Percentiles rank a stretch among this genome's conserved stretches.
phyloP scores from a whole-genome alignment of 129 eudicot genomes.

The Pittosporum tobira region DNA sequence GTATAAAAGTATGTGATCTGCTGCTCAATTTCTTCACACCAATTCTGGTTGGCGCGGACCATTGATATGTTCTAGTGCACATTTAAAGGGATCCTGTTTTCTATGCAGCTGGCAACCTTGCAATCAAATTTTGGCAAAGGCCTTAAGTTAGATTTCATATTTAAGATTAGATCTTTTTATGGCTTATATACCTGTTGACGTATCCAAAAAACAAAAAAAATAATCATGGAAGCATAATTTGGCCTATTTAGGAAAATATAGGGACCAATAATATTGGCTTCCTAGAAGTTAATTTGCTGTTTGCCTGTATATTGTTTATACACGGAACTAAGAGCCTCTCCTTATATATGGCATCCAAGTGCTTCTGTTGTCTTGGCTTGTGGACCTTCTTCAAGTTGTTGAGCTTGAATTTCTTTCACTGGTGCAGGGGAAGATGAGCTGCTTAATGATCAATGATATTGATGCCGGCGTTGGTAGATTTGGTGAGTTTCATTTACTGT shows the following conservation, averaged over 20 bases:
- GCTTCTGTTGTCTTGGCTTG: not conserved
- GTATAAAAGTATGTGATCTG: not conserved
- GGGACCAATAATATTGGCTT: not conserved
- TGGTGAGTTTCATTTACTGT: constrained; percentile 58
- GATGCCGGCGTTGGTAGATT: constrained; percentile 99
- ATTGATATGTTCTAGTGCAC: not conserved
- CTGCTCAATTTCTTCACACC: no score
- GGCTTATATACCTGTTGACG: not conserved
- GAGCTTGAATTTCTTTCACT: constrained; percentile 7
- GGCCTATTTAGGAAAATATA: not conserved
- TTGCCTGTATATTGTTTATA: not conserved
- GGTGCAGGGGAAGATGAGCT: constrained; percentile 93
- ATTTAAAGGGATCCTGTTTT: not conserved
- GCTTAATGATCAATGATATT: constrained; percentile 88
- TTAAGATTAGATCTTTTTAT: not conserved
- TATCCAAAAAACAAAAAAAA: no score
- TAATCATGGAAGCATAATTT: no score
- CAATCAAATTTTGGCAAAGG: not conserved
- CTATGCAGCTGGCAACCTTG: not conserved
- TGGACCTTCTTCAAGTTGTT: not conserved
- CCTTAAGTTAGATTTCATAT: not conserved
- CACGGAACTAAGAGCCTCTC: not conserved
- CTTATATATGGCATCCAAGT: not conserved
- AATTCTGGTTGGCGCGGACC: not conserved
- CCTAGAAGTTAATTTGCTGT: not conserved